A percentile compares a stretch with the other conserved stretches of the same genome.
Evolutionary conservation across 2,329 filamentous ascomycete genomes (phyloP).

Genomic region (Laburnicola sp.): DNA sequence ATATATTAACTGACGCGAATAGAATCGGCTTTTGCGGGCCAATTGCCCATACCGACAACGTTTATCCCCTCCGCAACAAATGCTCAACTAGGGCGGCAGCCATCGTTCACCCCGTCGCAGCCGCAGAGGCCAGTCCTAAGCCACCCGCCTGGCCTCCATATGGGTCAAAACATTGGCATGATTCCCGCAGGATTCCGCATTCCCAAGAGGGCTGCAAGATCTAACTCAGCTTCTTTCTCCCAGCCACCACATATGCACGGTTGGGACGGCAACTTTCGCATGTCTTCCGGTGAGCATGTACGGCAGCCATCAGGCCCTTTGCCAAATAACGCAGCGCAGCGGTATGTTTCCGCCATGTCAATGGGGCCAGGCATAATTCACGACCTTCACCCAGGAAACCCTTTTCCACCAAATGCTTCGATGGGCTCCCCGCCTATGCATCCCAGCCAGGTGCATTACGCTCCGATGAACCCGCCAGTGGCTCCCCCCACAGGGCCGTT

Average conservation of each 20-base stretch:
- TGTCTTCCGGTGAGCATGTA: conserved; percentile 16
- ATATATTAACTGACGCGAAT: background rate
- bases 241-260: conserved; percentile 8
- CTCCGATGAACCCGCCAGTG: conserved; percentile 17
- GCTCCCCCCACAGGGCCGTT: conserved; percentile 11
- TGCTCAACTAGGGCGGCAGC: background rate
- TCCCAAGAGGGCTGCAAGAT: conserved; percentile 15
- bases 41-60: background rate
- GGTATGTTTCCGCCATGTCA: conserved; percentile 16
- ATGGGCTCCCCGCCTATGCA: conserved; percentile 15
- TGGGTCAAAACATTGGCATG: conserved; percentile 5
- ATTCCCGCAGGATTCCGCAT: conserved; percentile 13
- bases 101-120: background rate
- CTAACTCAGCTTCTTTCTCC: conserved; percentile 15
- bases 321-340: conserved; percentile 20
- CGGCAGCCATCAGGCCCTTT: conserved; percentile 19
- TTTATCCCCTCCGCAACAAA: background rate
- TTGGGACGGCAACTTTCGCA: conserved; percentile 22
- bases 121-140: background rate
- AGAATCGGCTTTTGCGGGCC: background rate
- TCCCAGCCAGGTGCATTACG: conserved; percentile 17
- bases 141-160: conserved; percentile 7
- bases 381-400: conserved; percentile 12
- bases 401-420: conserved; percentile 17
- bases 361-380: conserved; percentile 18